A percentile compares a stretch with the other conserved stretches of the same genome.
Evolutionary conservation across 352 stramenopile species (phyloP).

Genomic region (Pythium chondricola): DNA sequence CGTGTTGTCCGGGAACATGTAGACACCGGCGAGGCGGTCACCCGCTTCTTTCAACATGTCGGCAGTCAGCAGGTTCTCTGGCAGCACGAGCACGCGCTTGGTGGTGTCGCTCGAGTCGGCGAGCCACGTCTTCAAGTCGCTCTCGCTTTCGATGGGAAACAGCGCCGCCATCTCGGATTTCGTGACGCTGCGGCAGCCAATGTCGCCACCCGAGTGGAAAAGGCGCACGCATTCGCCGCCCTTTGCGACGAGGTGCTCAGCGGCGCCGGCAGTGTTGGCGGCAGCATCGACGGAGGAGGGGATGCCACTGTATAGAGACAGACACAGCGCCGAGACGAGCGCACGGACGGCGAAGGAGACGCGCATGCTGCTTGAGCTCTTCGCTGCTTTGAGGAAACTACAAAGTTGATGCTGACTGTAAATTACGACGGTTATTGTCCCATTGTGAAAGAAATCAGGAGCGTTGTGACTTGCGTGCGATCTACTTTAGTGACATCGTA

Average conservation of each 20-base stretch:
- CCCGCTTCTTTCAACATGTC: conserved; percentile 23
- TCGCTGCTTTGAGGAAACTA: too few species aligned
- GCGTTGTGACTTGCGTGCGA: too few species aligned
- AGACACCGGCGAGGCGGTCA: conserved; percentile 46
- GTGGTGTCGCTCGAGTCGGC: conserved; percentile 8
- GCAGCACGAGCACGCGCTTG: conserved; percentile 65
- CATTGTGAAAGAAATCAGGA: too few species aligned
- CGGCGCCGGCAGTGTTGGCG: conserved; percentile 53
- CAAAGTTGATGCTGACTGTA: too few species aligned
- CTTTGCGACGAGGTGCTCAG: conserved; percentile 51
- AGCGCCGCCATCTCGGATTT: conserved; percentile 47
- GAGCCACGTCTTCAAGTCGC: conserved; percentile 44
- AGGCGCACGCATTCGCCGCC: conserved; percentile 72
- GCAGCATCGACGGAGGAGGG: conserved; percentile 24
- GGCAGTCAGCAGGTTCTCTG: conserved; percentile 45
- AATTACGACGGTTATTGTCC: too few species aligned
- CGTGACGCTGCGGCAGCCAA: conserved; percentile 58
- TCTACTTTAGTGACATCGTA: too few species aligned
- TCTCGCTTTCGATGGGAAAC: conserved; percentile 34
- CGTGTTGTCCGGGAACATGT: conserved; percentile 37
- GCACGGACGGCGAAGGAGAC: conserved; percentile 3
- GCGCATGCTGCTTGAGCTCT: conserved; percentile 10
- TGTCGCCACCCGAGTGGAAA: conserved; percentile 62
- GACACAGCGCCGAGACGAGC: conserved; percentile 8
- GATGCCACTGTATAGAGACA: not conserved